Conservation (phyloP, 805 yeast species). For the Nakazawaea anatomiae region DNA sequence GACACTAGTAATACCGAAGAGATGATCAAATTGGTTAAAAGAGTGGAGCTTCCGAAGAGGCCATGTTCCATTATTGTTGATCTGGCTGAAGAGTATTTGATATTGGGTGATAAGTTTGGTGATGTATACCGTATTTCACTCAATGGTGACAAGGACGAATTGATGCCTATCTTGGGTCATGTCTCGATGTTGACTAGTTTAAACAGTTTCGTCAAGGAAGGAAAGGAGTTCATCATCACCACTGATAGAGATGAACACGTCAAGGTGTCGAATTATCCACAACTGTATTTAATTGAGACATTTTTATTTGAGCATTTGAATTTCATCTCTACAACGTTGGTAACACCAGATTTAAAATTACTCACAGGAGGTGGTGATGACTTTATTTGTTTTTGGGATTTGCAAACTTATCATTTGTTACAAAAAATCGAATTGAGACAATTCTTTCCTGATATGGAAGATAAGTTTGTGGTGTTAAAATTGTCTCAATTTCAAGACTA, state of each 20-base stretch:
- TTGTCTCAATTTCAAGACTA: constrained; percentile 28
- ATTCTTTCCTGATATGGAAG: constrained; percentile 8
- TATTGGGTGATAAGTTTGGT: constrained; percentile 93
- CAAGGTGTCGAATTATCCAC: constrained; percentile 74
- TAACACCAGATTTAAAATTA: constrained; percentile 47
- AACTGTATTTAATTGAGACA: constrained; percentile 68
- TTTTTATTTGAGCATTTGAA: constrained; percentile 86
- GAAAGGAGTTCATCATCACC: constrained; percentile 56
- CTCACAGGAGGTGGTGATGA: constrained; percentile 93
- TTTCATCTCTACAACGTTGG: constrained; percentile 64
- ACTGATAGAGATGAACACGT: constrained; percentile 97
- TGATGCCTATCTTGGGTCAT: constrained; percentile 81
- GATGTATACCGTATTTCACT: constrained; percentile 72
- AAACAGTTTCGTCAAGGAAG: constrained; percentile 34
- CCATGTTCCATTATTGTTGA: constrained; percentile 77
- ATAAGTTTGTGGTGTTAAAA: constrained; percentile 5
- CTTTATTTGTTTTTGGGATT: constrained; percentile 68
- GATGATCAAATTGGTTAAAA: constrained; percentile 44
- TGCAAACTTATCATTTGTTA: constrained; percentile 44
- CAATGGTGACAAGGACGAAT: constrained; percentile 20
- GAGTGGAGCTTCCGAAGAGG: constrained; percentile 83
- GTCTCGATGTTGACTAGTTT: constrained; percentile 94
- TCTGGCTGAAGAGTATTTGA: constrained; percentile 40
- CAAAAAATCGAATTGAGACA: constrained; percentile 43
- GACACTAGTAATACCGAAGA: constrained; percentile 12